phyloP scores from a whole-genome alignment of 495 filamentous ascomycete species.

The Filosporella fistucella region DNA sequence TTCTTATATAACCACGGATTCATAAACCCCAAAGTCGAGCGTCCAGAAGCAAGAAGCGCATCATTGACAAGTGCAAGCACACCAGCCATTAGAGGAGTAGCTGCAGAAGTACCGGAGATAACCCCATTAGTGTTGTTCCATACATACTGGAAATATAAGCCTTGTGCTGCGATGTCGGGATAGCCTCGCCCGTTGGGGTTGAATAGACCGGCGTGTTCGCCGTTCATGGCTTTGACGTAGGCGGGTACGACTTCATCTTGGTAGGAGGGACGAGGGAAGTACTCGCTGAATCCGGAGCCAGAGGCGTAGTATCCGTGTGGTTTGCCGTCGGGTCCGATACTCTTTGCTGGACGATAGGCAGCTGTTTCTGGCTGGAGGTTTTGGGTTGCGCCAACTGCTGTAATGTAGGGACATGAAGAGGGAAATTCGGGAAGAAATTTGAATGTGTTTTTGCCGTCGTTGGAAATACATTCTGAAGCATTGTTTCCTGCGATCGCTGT shows the following conservation, averaged over 20 bases:
- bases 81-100: constrained; percentile 30
- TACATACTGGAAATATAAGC: constrained; percentile 44
- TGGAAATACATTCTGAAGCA: constrained; percentile 51
- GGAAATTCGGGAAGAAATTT: constrained; percentile 68
- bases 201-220: constrained; percentile 16
- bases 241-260: constrained; percentile 52
- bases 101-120: constrained; percentile 32
- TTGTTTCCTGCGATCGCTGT: constrained; percentile 31
- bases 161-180: constrained; percentile 68
- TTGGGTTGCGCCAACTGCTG: constrained; percentile 65
- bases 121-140: constrained; percentile 42
- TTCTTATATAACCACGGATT: constrained; percentile 60
- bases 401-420: constrained; percentile 75
- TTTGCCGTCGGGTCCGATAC: constrained; percentile 24
- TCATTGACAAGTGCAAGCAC: constrained; percentile 60
- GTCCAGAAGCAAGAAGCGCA: constrained; percentile 48
- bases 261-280: constrained; percentile 59
- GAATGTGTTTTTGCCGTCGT: constrained; percentile 57
- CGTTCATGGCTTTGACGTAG: constrained; percentile 42
- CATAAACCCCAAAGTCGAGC: constrained; percentile 55
- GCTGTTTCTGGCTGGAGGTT: constrained; percentile 52
- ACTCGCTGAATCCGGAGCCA: constrained; percentile 68
- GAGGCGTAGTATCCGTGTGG: constrained; percentile 43
- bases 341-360: constrained; percentile 51
- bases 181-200: constrained; percentile 54